These are phyloP conservation scores for Coprinellus micaceus DNA, from an alignment of 768 basidiomycete species.

Conservation along the genomic window DNA sequence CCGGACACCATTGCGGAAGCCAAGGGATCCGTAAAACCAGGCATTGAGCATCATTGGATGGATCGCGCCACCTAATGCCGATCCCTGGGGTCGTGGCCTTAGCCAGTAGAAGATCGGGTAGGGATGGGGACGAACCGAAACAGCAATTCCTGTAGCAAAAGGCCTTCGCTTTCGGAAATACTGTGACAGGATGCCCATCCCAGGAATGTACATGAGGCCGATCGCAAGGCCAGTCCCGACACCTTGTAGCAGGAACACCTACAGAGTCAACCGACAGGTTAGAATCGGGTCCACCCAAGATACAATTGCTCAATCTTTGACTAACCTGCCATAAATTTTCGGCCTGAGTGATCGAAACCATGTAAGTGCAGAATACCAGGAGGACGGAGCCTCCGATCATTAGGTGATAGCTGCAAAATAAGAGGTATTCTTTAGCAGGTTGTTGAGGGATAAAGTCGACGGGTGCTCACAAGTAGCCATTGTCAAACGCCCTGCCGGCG, in stretches of 20 bases:
- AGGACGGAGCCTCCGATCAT: conserved; percentile 43
- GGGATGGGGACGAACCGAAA: conserved; percentile 24
- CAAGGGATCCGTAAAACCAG: conserved; percentile 41
- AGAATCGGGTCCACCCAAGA: conserved; percentile 10
- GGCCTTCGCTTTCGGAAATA: conserved; percentile 34
- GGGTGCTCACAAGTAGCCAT: conserved; percentile 43
- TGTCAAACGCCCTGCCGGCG: conserved; percentile 48
- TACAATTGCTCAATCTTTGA: conserved; percentile 3
- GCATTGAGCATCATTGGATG: conserved; percentile 65
- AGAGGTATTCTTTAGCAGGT: neutral
- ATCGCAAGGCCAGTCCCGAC: conserved; percentile 46
- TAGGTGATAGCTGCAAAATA: conserved; percentile 34
- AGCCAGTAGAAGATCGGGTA: too few relatives aligned
- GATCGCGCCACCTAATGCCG: conserved; percentile 57
- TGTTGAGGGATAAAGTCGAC: conserved; percentile 12
- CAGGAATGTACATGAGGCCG: conserved; percentile 50
- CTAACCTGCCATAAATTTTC: conserved; percentile 38
- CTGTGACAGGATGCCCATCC: conserved; percentile 33
- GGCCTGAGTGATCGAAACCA: conserved; percentile 40
- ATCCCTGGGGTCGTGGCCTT: conserved; percentile 29
- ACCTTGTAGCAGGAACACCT: conserved; percentile 49
- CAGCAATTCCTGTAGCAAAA: conserved; percentile 32
- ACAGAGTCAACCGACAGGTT: conserved; percentile 17
- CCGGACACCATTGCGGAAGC: conserved; percentile 53
- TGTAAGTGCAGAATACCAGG: conserved; percentile 44